phyloP scores from a whole-genome alignment of 116 monocot species.

The Posidonia oceanica region DNA sequence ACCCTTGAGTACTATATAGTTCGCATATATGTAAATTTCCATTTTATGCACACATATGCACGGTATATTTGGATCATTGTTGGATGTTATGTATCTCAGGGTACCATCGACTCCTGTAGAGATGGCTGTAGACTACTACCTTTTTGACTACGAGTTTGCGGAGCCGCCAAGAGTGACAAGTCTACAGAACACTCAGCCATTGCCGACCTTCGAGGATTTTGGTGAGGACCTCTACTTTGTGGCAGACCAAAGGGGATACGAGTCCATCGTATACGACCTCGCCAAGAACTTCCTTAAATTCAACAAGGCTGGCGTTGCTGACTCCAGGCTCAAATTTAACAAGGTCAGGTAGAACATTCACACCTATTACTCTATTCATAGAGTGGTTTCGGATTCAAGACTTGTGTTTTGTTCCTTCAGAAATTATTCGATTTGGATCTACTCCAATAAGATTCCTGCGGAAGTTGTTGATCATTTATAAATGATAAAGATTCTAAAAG shows the following conservation, averaged over 20 bases:
- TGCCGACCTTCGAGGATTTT: slow-evolving; percentile 43
- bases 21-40: no score
- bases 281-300: slow-evolving; percentile 36
- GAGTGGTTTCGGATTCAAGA: no score
- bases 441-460: no score
- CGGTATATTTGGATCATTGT: no score
- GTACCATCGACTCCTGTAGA: slow-evolving; percentile 45
- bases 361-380: no score
- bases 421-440: no score
- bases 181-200: slow-evolving; percentile 43
- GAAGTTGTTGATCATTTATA: no score
- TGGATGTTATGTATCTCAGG: slow-evolving; percentile 8
- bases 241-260: slow-evolving; percentile 58
- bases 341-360: slow-evolving; percentile 16
- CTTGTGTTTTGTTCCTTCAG: no score
- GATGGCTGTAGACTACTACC: slow-evolving; percentile 69
- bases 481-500: no score
- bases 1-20: no score
- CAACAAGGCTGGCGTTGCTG: slow-evolving; percentile 19
- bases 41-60: no score
- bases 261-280: slow-evolving; percentile 33
- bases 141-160: slow-evolving; percentile 61
- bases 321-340: slow-evolving; percentile 35
- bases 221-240: slow-evolving; percentile 56
- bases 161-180: slow-evolving; percentile 80